phyloP scores from a whole-genome alignment of 1,284 basidiomycete genomes.

The Microbotryum saponariae region DNA sequence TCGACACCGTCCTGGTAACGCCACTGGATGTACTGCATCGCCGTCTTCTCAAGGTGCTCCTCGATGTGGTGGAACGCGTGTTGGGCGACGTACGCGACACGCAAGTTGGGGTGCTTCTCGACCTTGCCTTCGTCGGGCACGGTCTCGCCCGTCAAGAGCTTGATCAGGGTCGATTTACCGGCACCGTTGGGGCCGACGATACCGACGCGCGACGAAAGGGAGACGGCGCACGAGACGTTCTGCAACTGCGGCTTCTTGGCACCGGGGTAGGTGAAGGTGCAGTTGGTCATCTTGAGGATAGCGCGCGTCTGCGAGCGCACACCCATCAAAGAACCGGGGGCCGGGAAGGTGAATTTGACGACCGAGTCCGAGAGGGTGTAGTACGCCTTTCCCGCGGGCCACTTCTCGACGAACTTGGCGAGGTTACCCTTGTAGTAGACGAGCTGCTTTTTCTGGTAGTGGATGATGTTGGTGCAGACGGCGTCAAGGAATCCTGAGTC shows the following conservation, averaged over 20 bases:
- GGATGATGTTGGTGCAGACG: conserved; percentile 95
- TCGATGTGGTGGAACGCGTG: conserved; percentile 90
- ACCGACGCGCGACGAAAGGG: conserved; percentile 55
- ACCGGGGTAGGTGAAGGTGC: conserved; percentile 93
- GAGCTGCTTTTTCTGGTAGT: conserved; percentile 91
- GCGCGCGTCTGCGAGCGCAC: conserved; percentile 94
- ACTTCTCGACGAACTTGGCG: conserved; percentile 75
- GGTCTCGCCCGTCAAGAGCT: conserved; percentile 91
- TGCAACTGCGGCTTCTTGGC: conserved; percentile 70
- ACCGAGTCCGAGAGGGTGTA: conserved; percentile 92
- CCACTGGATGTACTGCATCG: conserved; percentile 96
- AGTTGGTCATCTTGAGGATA: conserved; percentile 84
- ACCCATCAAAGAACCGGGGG: conserved; percentile 93
- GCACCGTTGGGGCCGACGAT: conserved; percentile 83
- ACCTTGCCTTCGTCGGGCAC: conserved; percentile 86
- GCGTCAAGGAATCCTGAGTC: conserved; percentile 97
- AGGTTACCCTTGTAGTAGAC: conserved; percentile 94
- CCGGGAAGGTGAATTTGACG: conserved; percentile 93
- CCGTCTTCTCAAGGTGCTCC: conserved; percentile 86
- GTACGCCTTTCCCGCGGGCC: conserved; percentile 93
- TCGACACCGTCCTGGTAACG: conserved; percentile 98
- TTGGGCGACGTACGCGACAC: conserved; percentile 96
- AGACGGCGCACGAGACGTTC: conserved; percentile 86
- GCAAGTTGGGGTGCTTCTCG: conserved; percentile 90
- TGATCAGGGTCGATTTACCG: conserved; percentile 94